Conservation (phyloP, 116 monocot genomes). For the Iris pallida region DNA sequence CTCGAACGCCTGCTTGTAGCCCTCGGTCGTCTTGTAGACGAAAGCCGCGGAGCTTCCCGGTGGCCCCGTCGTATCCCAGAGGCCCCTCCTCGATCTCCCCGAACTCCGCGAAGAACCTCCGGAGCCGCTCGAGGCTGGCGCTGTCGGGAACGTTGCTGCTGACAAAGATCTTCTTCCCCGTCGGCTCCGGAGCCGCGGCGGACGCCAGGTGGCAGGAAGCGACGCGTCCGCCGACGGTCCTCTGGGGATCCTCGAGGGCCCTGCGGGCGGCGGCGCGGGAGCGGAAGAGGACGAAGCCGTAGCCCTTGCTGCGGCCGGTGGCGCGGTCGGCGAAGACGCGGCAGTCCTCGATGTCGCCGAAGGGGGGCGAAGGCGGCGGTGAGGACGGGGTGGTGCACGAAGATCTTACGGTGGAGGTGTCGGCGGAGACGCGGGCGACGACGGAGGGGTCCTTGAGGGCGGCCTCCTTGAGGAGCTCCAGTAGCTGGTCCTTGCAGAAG, state of each 20-base stretch:
- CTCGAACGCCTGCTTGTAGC: no score
- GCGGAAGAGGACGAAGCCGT: conserved; percentile 10
- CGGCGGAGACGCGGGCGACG: neutral
- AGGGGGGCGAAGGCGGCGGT: conserved; percentile 6
- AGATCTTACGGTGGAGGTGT: conserved; percentile 10
- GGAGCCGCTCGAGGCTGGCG: neutral
- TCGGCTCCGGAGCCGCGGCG: neutral
- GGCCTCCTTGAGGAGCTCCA: conserved; percentile 10
- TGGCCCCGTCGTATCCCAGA: no score
- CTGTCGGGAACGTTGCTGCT: neutral
- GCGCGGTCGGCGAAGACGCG: neutral
- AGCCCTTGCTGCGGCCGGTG: conserved; percentile 12
- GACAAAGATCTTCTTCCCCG: conserved; percentile 11
- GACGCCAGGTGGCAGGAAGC: conserved; percentile 6
- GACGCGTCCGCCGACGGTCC: conserved; percentile 1
- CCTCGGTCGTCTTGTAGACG: no score
- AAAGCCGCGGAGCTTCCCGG: no score
- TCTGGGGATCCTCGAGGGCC: conserved; percentile 6
- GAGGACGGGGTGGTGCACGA: neutral
- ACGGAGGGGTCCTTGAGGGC: conserved; percentile 6
- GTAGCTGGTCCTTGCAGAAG: no score
- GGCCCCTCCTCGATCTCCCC: no score
- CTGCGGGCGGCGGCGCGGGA: neutral
- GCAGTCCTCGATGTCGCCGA: conserved; percentile 7
- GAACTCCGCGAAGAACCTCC: no score